phyloP scores from a whole-genome alignment of 768 basidiomycete genomes.

The Xerocomellus amylosporus region DNA sequence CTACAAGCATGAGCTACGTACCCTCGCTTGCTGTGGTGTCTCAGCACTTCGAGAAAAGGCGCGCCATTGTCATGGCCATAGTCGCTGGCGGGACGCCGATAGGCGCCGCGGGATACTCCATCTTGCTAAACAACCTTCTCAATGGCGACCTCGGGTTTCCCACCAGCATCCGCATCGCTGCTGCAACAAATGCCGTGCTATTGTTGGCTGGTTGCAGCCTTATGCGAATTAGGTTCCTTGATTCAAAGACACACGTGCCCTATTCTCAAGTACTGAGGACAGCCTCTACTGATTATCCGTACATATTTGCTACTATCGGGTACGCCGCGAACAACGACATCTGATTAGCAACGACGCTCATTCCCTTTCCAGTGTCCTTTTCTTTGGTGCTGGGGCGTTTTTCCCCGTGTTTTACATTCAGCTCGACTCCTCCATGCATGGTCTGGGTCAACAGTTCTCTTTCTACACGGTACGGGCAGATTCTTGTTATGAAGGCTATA shows the following conservation, averaged over 20 bases:
- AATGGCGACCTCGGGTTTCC: slow-evolving; percentile 34
- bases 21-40: slow-evolving; percentile 47
- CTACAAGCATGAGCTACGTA: slow-evolving; percentile 32
- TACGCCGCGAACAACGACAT: not conserved
- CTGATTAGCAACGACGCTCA: not conserved
- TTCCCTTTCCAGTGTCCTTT: slow-evolving; percentile 7
- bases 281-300: slow-evolving; percentile 24
- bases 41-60: slow-evolving; percentile 42
- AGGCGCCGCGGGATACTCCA: slow-evolving; percentile 24
- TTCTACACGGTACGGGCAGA: slow-evolving; percentile 49
- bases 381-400: slow-evolving; percentile 23
- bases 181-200: slow-evolving; percentile 39
- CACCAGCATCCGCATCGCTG: slow-evolving; percentile 44
- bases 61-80: slow-evolving; percentile 43
- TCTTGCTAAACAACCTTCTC: slow-evolving; percentile 29
- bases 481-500: not conserved
- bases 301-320: slow-evolving; percentile 25
- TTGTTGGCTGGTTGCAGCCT: slow-evolving; percentile 33
- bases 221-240: slow-evolving; percentile 41
- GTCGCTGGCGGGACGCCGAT: slow-evolving; percentile 37
- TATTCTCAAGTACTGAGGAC: slow-evolving; percentile 20
- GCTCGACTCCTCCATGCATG: slow-evolving; percentile 49
- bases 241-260: slow-evolving; percentile 6
- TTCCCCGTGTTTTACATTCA: slow-evolving; percentile 51
- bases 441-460: slow-evolving; percentile 43